Base-by-base conservation (phyloP, 2,329 filamentous ascomycete genomes). In the Emergomyces pasteurianus region DNA sequence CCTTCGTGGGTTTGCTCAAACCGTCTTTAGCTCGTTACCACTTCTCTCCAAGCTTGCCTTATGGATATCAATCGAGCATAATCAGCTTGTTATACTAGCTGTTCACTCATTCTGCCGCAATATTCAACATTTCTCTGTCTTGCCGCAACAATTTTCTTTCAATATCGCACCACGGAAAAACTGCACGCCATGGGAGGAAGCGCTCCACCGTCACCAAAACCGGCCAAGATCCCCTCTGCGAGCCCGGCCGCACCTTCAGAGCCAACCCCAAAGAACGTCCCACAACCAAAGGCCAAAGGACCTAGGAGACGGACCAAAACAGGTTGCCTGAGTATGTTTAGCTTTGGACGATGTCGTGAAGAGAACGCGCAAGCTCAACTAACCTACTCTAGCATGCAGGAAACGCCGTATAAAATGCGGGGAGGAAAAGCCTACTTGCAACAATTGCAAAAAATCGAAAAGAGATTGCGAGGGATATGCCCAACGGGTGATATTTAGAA, bases 381-480 rank as follows among this genome's bases (percentile, higher is more conserved):
- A 40, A 61, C 61, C 65, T 58, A 63, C 40, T 56, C 60, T 65
- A 92, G 89, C 94, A 61, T 99, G 94, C 76, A 88, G 94, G 65
- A 92, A 89, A 75, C 87, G 94, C 59, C 88, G 94, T 64, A 97
- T 99, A 75, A 99, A 97, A 76, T 99, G 94, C 74, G 94, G 94
- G 64, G 94, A 97, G 73, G 89, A 90, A 68, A 78, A 77, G 61
- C 76, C 76, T 16, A 73, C 72, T 52, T 78, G 76, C 69, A 74
- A 72, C 62, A 77, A 78, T 64, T 78, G 76, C 65, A 70, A 75
- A 64, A 78, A 78, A 63, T 77, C 76, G 40, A 78, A 75, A 64
- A 70, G 76, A 56, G 72, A 75, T 38, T 78, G 76, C 65, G 74
- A 77, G 61, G 75, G 75, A 36, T 77, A 77, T 66, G 71, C 70